Base-by-base conservation (phyloP, 805 yeast genomes). In the Pichia occidentalis region DNA sequence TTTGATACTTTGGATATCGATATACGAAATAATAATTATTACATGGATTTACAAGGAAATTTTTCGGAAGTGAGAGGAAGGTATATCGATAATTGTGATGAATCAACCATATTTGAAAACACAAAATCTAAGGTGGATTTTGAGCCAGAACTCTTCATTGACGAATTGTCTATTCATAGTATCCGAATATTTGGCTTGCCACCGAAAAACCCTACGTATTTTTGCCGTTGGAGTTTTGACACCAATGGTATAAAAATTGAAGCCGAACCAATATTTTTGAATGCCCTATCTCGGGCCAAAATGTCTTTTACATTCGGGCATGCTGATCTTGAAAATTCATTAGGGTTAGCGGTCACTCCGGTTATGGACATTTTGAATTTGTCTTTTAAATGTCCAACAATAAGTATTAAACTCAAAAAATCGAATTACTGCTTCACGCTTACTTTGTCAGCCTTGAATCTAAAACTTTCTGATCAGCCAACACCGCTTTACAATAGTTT, bases 111-210 rank as follows among this genome's bases (percentile, higher is more conserved):
- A 39, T 59, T 42, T 44, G 54, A 18, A 34, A 47, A 40, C 51
- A 67, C 59, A 1, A 37, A 42, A 14, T 32, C 40, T 1, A 45
- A 40, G 1, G 38, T 43, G 1, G 35, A 32, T 2, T 52, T 51
- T 26, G 37, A 45, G 4, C 67, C 77, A 1, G 75, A 76, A 30
- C 48, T 84, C 22, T 47, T 55, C 4, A 67, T 84, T 34, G 82
- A 80, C 51, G 77, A 80, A 1, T 53, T 82, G 10, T 52, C 69
- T 2, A 67, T 85, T 18, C 94, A 85, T 57, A 94, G 95, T 1
- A 95, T 90, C 57, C 68, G 97, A 51, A 77, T 88, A 79, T 86
- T 86, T 64, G 98, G 98, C 0, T 55, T 86, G 2, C 95, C 95
- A 0, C 97, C 97, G 0, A 64, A 68, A 7, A 95, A 85, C 53